Evolutionary conservation across 2,329 filamentous ascomycete species (phyloP).

Genomic region (Trichoderma endophyticum): DNA sequence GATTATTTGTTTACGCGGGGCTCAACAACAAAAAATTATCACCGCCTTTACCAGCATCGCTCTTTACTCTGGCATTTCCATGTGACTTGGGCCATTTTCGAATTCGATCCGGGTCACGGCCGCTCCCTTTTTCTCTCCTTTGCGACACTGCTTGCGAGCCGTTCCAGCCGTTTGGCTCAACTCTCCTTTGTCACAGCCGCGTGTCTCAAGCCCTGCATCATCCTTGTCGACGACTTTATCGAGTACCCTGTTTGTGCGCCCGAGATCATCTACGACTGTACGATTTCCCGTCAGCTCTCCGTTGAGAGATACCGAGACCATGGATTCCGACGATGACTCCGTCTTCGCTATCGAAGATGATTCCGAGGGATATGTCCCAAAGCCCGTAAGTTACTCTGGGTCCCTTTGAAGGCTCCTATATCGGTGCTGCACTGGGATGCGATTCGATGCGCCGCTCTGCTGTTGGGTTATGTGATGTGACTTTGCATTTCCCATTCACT

Average conservation of each 20-base stretch:
- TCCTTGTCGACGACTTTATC: conserved; percentile 20
- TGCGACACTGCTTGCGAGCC: conserved; percentile 27
- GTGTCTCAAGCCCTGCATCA: conserved; percentile 24
- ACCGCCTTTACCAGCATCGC: not conserved
- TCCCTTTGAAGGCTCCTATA: not conserved
- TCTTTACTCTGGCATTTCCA: not conserved
- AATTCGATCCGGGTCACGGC: conserved; percentile 27
- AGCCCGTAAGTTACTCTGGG: conserved; percentile 32
- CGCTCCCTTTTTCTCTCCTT: conserved; percentile 23
- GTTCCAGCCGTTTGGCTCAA: conserved; percentile 22
- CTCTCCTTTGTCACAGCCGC: conserved; percentile 21
- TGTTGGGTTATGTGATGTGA: not conserved
- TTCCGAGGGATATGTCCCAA: conserved; percentile 41
- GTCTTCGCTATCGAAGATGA: conserved; percentile 40
- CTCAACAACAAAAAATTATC: conserved; percentile 10
- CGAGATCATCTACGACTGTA: not conserved
- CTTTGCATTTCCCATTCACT: not conserved
- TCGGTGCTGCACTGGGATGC: not conserved
- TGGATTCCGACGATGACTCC: conserved; percentile 59
- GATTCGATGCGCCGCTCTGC: not conserved
- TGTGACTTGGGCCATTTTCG: not conserved
- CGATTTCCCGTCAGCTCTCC: not conserved
- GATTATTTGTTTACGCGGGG: conserved; percentile 20
- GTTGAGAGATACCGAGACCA: conserved; percentile 32
- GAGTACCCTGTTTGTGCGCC: conserved; percentile 21